Conservation (phyloP, 139 green algal species). For the Chlorokybus atmophyticus region DNA sequence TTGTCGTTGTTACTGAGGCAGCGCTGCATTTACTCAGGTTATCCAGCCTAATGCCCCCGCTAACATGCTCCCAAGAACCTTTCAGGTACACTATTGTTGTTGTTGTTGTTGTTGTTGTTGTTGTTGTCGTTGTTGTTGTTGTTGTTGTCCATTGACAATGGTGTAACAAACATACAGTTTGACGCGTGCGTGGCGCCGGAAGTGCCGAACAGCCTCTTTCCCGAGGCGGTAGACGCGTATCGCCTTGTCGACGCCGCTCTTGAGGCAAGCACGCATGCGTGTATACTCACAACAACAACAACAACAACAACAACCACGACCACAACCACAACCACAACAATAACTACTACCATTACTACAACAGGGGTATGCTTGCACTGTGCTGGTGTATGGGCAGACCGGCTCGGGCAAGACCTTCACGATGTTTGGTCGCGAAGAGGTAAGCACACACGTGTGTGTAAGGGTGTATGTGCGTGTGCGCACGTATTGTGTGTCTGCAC, state of each 20-base stretch:
- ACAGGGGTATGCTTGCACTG: conserved; percentile 20
- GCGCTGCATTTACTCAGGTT: background rate
- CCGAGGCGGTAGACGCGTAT: background rate
- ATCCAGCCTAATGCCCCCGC: background rate
- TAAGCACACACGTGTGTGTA: too few species aligned
- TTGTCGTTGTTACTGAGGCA: too few species aligned
- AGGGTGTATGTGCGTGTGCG: too few species aligned
- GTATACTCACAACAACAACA: too few species aligned
- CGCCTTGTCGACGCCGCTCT: background rate
- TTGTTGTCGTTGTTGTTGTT: too few species aligned
- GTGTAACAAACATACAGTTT: too few species aligned
- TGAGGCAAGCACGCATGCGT: too few species aligned
- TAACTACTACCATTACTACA: too few species aligned
- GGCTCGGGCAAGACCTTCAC: conserved; percentile 41
- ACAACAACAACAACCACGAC: too few species aligned
- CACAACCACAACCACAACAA: too few species aligned
- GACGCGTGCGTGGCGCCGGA: background rate
- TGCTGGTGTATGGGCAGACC: conserved; percentile 45
- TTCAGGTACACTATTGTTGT: background rate
- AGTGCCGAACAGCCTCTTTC: background rate
- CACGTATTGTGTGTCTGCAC: too few species aligned
- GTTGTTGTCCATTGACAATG: too few species aligned
- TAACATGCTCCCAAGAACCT: background rate
- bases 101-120: background rate
- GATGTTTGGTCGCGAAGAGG: conserved; percentile 36